Evolutionary conservation across 306 rosid species (phyloP).

Genomic region (Castanopsis chinensis): DNA sequence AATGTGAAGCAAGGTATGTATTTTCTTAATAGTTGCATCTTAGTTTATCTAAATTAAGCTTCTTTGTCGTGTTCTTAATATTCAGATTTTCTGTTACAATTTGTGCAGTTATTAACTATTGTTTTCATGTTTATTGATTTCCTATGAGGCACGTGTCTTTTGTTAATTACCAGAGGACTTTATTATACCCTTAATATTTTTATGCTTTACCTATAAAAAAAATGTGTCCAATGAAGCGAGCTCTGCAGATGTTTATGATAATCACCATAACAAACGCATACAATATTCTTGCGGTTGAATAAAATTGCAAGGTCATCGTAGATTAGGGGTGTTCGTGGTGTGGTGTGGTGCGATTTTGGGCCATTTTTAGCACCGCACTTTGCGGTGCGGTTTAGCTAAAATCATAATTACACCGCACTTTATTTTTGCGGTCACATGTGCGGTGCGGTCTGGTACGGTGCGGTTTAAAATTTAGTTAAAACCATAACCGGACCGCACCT

Average conservation of each 20-base stretch:
- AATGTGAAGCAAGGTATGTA: constrained; percentile 89
- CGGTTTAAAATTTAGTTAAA: too few relatives aligned
- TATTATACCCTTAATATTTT: too few relatives aligned
- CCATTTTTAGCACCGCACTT: too few relatives aligned
- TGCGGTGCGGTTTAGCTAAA: too few relatives aligned
- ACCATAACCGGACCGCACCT: too few relatives aligned
- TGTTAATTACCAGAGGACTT: too few relatives aligned
- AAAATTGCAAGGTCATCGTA: constrained; percentile 48
- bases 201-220: too few relatives aligned
- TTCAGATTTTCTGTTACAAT: constrained; percentile 25
- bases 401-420: too few relatives aligned
- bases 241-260: constrained; percentile 62
- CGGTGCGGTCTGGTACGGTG: too few relatives aligned
- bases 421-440: too few relatives aligned
- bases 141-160: constrained; percentile 39
- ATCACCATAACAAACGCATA: constrained; percentile 58
- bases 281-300: constrained; percentile 58
- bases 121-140: constrained; percentile 45
- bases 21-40: constrained; percentile 1
- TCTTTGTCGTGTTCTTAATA: not conserved
- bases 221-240: constrained; percentile 38
- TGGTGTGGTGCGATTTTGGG: too few relatives aligned
- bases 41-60: not conserved
- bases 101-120: constrained; percentile 42
- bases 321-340: too few relatives aligned